Percentiles rank a stretch among this genome's conserved stretches.
These are phyloP conservation scores for Puccinia polysora DNA, from an alignment of 1,284 basidiomycete species.

Conservation along the genomic window DNA sequence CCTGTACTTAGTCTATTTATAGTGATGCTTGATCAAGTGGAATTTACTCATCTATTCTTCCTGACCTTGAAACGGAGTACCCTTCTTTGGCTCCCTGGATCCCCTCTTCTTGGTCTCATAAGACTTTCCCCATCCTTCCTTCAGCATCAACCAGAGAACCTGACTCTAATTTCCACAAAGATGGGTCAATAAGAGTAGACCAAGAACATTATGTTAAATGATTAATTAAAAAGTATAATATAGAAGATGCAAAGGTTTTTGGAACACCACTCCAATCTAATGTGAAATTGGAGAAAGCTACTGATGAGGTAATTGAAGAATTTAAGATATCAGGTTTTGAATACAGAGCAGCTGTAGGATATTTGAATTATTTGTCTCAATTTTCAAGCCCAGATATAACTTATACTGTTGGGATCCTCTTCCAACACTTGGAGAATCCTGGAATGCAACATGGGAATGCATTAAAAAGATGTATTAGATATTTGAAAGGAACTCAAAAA, in stretches of 20 bases:
- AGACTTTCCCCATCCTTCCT: too few species aligned
- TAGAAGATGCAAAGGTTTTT: slow-evolving; percentile 1
- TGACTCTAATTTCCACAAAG: too few species aligned
- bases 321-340: neutral
- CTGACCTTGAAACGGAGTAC: too few species aligned
- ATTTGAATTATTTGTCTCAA: slow-evolving; percentile 19
- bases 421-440: slow-evolving; percentile 4
- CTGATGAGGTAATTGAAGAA: slow-evolving; percentile 1
- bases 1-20: too few species aligned
- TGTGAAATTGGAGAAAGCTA: slow-evolving; percentile 14
- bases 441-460: neutral
- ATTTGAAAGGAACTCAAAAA: slow-evolving; percentile 14
- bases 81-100: too few species aligned
- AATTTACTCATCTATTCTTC: too few species aligned
- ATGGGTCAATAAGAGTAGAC: neutral
- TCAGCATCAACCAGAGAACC: too few species aligned
- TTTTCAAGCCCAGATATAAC: slow-evolving; percentile 14
- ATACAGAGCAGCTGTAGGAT: slow-evolving; percentile 15
- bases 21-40: too few species aligned
- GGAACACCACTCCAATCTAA: slow-evolving; percentile 9
- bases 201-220: slow-evolving; percentile 18
- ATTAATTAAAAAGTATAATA: neutral
- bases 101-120: too few species aligned
- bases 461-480: slow-evolving; percentile 13
- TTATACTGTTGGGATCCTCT: slow-evolving; percentile 3